Base-by-base conservation (phyloP, 2,329 filamentous ascomycete species). In the Massarina eburnea region DNA sequence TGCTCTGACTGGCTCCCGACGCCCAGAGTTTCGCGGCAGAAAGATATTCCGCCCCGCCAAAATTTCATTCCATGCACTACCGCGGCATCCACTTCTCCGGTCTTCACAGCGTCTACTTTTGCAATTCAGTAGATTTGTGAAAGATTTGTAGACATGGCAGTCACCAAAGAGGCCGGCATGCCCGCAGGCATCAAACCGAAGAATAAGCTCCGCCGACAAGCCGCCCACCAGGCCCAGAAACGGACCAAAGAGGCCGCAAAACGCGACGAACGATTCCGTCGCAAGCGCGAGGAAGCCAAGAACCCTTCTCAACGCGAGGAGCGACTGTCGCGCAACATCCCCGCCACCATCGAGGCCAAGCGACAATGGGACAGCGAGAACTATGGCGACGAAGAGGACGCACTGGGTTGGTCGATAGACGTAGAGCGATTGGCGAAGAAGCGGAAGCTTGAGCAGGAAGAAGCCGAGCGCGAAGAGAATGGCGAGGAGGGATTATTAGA, bases 281-380 rank as follows among this genome's bases (percentile, higher is more conserved):
- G 89, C 49, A 91, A 89, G 73, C 89, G 87, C 72, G 88, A 91
- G 64, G 94, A 99, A 72, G 82, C 86, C 54, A 88, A 86, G 69
- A 83, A 96, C 62, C 91, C 92, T 2, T 80, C 83, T 48, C 72
- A 96, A 48, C 83, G 84, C 57, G 83, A 82, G 50, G 81, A 86
- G 55, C 82, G 94, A 59, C 76, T 92, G 49, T 84, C 83, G 49
- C 83, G 81, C 56, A 96, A 96, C 73, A 80, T 91, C 34, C 88
- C 94, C 0, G 71, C 53, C 18, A 68, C 65, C 7, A 67, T 70
- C 43, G 66, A 70, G 40, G 46, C 51, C 43, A 70, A 70, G 52
- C 83, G 94, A 67, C 84, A 89, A 24, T 97, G 90, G 89, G 91
- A 96, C 61, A 85, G 91, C 41, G 81, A 82, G 39, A 66, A 65